Evolutionary conservation across 2,329 filamentous ascomycete genomes (phyloP), one percentile per base, ranked within the genome.

Genomic region (Periconia sp.): DNA sequence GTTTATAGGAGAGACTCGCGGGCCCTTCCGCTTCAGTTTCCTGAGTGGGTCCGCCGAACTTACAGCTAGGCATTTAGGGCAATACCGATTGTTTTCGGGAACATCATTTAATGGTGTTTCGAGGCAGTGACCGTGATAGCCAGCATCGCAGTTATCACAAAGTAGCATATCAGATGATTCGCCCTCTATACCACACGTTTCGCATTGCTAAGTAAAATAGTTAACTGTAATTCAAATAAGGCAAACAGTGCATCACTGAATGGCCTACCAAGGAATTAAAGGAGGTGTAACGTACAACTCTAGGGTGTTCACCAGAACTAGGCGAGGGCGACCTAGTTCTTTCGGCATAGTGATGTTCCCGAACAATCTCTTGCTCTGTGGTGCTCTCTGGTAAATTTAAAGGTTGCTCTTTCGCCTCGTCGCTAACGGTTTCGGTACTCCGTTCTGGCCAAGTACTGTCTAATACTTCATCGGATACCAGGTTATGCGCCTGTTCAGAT

Each of bases 11-110:
- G n/a, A n/a, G n/a, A n/a, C n/a, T n/a, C n/a, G n/a, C n/a, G n/a
- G n/a, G n/a, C n/a, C n/a, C n/a, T n/a, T n/a, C n/a, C n/a, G n/a
- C n/a, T n/a, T n/a, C n/a, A n/a, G n/a, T n/a, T n/a, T n/a, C n/a
- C n/a, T n/a, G n/a, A n/a, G n/a, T n/a, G n/a, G n/a, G n/a, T n/a
- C n/a, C n/a, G n/a, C n/a, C n/a, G n/a, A n/a, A n/a, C n/a, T 96
- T 45, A 94, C 94, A 20, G 99, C 94, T 23, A 99, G 83, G 71
- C 94, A 99, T 66, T 92, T 86, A 0, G 94, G 89, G 63, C 94
- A 99, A 70, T 97, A 93, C 94, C 94, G 99, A 68, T 97, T 94
- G 50, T 86, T 82, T 20, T 94, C 89, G 0, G 92, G 91, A 59
- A 89, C 85, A 9, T 82, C 79, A 63, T 88, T 89, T 42, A 96